phyloP scores from a whole-genome alignment of 495 filamentous ascomycete species.

The Penicillium chermesinum region DNA sequence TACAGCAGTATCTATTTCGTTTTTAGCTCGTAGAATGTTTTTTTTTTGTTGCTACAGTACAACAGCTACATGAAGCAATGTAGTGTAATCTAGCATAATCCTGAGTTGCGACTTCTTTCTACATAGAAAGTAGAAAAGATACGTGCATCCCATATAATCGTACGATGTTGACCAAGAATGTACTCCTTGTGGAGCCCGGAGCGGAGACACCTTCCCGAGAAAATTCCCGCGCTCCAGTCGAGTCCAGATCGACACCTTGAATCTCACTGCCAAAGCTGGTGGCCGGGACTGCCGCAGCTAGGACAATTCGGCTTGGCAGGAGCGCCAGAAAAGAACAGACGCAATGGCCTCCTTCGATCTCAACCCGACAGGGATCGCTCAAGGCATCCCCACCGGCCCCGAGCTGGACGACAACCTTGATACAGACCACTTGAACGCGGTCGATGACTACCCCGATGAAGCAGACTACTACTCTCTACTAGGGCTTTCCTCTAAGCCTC shows the following conservation, averaged over 20 bases:
- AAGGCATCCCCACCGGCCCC: conserved; percentile 10
- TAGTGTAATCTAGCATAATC: too few species aligned
- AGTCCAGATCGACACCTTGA: neutral
- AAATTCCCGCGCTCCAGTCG: neutral
- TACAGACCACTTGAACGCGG: conserved; percentile 17
- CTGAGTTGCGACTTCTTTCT: too few species aligned
- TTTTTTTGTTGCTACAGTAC: too few species aligned
- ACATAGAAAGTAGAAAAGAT: too few species aligned
- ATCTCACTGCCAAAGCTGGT: neutral
- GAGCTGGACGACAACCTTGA: conserved; percentile 23
- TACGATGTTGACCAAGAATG: too few species aligned
- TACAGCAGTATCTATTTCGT: too few species aligned
- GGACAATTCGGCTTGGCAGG: too few species aligned
- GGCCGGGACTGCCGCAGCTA: neutral
- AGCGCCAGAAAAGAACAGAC: neutral
- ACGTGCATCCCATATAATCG: too few species aligned
- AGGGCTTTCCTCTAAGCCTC: conserved; percentile 40
- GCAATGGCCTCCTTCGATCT: conserved; percentile 13
- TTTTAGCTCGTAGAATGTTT: too few species aligned
- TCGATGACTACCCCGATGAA: conserved; percentile 27
- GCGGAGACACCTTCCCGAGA: neutral
- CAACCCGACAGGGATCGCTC: conserved; percentile 10
- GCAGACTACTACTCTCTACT: conserved; percentile 49
- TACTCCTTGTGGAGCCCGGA: neutral
- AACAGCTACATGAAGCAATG: too few species aligned